A percentile compares a stretch with the other conserved stretches of the same genome.
phyloP scores from a whole-genome alignment of 495 filamentous ascomycete species.

The Aspergillus leporis region DNA sequence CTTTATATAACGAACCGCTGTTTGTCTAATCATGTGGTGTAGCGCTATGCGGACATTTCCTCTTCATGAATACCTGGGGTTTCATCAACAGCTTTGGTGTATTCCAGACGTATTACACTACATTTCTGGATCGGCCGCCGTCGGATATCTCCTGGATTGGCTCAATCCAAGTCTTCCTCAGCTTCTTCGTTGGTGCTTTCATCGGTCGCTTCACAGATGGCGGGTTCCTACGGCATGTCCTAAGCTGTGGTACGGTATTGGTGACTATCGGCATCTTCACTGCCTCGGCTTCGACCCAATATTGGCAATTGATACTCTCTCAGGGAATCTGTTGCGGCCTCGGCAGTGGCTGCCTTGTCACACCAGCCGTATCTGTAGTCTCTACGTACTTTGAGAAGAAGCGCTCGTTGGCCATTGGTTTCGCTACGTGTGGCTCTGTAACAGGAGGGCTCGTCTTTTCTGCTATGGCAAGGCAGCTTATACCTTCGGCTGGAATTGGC shows the following conservation, averaged over 20 bases:
- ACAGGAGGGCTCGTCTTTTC: background rate
- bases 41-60: background rate
- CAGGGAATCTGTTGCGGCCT: background rate
- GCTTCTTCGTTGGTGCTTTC: background rate
- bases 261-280: background rate
- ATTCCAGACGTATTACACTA: background rate
- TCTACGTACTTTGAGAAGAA: background rate
- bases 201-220: background rate
- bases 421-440: background rate
- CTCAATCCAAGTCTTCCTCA: background rate
- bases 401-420: background rate
- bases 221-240: too few species aligned
- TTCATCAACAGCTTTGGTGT: background rate
- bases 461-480: background rate
- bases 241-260: background rate
- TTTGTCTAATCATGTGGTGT: background rate
- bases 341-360: background rate
- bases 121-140: background rate
- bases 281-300: background rate
- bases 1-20: background rate
- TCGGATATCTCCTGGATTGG: background rate
- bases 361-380: background rate
- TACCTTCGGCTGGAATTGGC: background rate
- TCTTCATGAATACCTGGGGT: background rate
- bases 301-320: background rate